These are phyloP conservation scores for Syncephalis fuscata DNA, from an alignment of 371 early-diverging fungal genomes.

Conservation along the genomic window DNA sequence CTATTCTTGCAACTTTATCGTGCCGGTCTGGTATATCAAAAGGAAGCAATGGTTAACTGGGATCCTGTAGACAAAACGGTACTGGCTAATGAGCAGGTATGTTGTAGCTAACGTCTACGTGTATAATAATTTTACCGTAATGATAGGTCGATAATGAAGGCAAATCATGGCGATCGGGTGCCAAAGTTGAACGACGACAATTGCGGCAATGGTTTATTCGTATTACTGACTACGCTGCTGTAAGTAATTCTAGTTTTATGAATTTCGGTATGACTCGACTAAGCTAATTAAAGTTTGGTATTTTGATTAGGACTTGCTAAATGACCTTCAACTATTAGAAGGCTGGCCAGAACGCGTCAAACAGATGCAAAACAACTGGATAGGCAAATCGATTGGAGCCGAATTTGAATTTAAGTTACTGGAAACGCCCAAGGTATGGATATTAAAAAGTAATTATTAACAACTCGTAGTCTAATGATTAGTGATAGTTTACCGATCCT, in stretches of 20 bases:
- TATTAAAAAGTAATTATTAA: neutral
- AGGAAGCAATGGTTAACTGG: slow-evolving; percentile 88
- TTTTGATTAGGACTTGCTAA: slow-evolving; percentile 39
- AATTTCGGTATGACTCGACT: no score
- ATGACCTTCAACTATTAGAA: slow-evolving; percentile 51
- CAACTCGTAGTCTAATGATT: no score
- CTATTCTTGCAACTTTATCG: slow-evolving; percentile 64
- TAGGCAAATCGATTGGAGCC: slow-evolving; percentile 72
- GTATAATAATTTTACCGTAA: neutral
- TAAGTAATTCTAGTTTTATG: no score
- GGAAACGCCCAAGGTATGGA: neutral
- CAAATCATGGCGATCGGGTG: slow-evolving; percentile 83
- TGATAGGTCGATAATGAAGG: slow-evolving; percentile 70
- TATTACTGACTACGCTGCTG: slow-evolving; percentile 74
- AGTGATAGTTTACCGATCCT: no score
- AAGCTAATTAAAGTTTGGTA: neutral
- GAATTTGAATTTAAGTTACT: slow-evolving; percentile 43
- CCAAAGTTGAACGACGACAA: slow-evolving; percentile 71
- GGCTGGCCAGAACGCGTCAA: slow-evolving; percentile 84
- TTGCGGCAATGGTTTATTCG: slow-evolving; percentile 87
- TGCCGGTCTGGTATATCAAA: slow-evolving; percentile 70
- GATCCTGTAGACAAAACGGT: slow-evolving; percentile 92
- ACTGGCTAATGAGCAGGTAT: slow-evolving; percentile 85
- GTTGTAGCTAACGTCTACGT: neutral
- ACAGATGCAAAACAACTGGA: slow-evolving; percentile 87